These are phyloP conservation scores for Holtermannia corniformis DNA, from an alignment of 768 basidiomycete species.

Conservation along the genomic window DNA sequence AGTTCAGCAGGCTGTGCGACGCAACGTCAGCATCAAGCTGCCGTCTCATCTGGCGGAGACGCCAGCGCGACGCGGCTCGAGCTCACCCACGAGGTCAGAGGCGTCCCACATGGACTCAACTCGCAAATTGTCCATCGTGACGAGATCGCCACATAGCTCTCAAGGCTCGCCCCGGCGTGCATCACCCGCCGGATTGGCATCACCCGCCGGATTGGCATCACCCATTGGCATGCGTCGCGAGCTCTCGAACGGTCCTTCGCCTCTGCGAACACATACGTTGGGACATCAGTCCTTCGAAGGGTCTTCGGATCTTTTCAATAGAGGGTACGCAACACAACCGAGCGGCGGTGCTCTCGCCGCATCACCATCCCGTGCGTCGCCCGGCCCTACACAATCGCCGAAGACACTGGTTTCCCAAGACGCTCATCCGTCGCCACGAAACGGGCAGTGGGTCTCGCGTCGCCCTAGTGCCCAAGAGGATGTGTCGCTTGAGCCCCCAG, in stretches of 20 bases:
- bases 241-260: not conserved
- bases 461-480: too few relatives aligned
- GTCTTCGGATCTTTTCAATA: too few relatives aligned
- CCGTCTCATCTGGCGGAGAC: conserved; percentile 9
- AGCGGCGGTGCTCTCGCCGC: not conserved
- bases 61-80: not conserved
- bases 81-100: not conserved
- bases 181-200: not conserved
- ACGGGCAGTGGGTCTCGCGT: not conserved
- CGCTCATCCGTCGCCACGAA: not conserved
- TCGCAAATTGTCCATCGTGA: not conserved
- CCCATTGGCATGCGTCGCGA: not conserved
- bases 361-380: too few relatives aligned
- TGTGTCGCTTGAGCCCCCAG: conserved; percentile 14
- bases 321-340: not conserved
- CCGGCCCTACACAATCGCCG: not conserved
- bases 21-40: conserved; percentile 20
- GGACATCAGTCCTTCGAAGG: too few relatives aligned
- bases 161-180: not conserved
- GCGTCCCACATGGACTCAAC: not conserved
- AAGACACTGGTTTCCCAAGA: not conserved
- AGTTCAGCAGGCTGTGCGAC: conserved; percentile 23
- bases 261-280: not conserved
- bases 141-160: not conserved
- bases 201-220: not conserved